These are phyloP conservation scores for Euphrasia arctica DNA, from an alignment of 305 asterid species.

Conservation along the genomic window DNA sequence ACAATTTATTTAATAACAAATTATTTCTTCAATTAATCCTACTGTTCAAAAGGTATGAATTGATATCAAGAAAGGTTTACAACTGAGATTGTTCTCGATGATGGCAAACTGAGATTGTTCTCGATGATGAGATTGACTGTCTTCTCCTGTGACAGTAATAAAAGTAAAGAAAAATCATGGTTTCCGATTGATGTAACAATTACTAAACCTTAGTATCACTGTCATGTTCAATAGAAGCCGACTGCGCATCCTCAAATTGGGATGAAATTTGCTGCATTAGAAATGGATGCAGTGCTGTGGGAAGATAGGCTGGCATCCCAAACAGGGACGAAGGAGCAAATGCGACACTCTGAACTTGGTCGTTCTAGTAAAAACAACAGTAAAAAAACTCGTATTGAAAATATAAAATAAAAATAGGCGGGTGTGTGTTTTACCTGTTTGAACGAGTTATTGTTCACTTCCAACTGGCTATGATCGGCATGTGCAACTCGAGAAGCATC, in stretches of 20 bases:
- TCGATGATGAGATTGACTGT: conserved; percentile 34
- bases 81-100: conserved; percentile 32
- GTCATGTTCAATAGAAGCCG: conserved; percentile 29
- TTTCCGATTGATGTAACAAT: background rate
- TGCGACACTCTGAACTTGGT: conserved; percentile 58
- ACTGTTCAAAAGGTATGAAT: too few relatives aligned
- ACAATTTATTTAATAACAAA: too few relatives aligned
- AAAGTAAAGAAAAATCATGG: conserved; percentile 3
- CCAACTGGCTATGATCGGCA: conserved; percentile 47
- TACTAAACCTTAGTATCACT: conserved; percentile 48
- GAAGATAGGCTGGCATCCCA: conserved; percentile 67
- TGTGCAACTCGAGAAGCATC: conserved; percentile 50
- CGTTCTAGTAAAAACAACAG: conserved; percentile 35
- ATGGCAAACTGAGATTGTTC: conserved; percentile 28
- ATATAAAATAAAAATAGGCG: background rate
- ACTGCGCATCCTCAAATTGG: conserved; percentile 35
- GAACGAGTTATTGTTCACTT: conserved; percentile 42
- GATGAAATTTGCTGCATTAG: conserved; percentile 66
- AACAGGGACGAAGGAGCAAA: conserved; percentile 56
- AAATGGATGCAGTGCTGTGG: conserved; percentile 71
- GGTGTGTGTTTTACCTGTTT: conserved; percentile 42
- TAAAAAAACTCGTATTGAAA: conserved; percentile 1
- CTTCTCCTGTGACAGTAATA: conserved; percentile 42
- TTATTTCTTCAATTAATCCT: too few relatives aligned
- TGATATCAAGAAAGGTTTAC: too few relatives aligned